Evolutionary conservation across 2,329 filamentous ascomycete species (phyloP).

Genomic region (Scedosporium aurantiacum): DNA sequence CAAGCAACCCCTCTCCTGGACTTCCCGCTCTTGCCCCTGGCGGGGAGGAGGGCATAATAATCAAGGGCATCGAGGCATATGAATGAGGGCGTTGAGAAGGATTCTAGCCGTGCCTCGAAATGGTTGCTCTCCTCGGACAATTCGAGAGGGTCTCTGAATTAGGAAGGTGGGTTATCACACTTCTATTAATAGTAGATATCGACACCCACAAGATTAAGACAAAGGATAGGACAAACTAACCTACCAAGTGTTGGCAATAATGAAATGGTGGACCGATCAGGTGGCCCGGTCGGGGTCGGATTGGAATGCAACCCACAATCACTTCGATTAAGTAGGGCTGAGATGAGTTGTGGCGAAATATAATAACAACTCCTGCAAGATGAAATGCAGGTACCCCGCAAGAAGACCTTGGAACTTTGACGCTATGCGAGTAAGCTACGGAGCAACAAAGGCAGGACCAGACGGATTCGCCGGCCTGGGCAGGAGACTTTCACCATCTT

Average conservation of each 20-base stretch:
- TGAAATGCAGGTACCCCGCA: not conserved
- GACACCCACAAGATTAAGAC: not conserved
- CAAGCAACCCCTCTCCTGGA: not conserved
- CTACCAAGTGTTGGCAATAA: not conserved
- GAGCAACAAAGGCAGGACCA: not conserved
- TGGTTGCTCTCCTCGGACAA: not conserved
- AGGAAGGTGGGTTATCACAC: not conserved
- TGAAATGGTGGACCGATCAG: not conserved
- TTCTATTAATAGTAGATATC: not conserved
- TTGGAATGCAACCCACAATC: not conserved
- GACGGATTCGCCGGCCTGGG: not conserved
- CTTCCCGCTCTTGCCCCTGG: not conserved
- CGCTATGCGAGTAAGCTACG: not conserved
- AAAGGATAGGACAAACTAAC: no score
- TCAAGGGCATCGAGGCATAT: not conserved
- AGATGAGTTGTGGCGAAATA: not conserved
- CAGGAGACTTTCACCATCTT: not conserved
- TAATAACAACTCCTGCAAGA: not conserved
- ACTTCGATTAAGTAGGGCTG: not conserved
- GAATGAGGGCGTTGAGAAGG: not conserved
- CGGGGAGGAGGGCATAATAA: not conserved
- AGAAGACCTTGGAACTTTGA: not conserved
- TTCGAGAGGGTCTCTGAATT: not conserved
- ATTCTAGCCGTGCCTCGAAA: not conserved
- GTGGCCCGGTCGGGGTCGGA: not conserved